These are phyloP conservation scores for Camellia oleifera DNA, from an alignment of 179 eudicot species.

Conservation along the genomic window DNA sequence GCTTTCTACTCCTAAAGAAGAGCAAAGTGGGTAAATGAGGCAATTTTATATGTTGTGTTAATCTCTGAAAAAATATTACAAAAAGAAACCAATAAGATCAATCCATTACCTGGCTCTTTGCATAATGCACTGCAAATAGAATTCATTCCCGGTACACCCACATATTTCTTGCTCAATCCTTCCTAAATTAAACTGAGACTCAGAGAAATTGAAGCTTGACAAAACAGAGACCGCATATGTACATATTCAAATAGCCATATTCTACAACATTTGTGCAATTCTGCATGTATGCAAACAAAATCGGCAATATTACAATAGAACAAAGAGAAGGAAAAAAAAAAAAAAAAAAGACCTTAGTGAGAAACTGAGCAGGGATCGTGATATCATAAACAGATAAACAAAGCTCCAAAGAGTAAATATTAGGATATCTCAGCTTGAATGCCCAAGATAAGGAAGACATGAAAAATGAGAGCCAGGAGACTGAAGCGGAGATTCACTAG, in stretches of 20 bases:
- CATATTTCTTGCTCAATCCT: slow-evolving; percentile 61
- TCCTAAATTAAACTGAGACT: slow-evolving; percentile 48
- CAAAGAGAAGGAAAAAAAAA: too few relatives aligned
- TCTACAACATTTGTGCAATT: background rate
- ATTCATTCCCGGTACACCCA: slow-evolving; percentile 96
- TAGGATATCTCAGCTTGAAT: slow-evolving; percentile 5
- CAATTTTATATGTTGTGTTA: background rate
- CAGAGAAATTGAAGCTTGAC: slow-evolving; percentile 8
- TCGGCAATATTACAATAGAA: too few relatives aligned
- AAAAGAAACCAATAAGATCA: slow-evolving; percentile 11
- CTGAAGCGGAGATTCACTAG: background rate
- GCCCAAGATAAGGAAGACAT: background rate
- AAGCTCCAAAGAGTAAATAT: background rate
- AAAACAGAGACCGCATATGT: background rate
- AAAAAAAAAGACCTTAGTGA: background rate
- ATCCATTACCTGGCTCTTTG: slow-evolving; percentile 61
- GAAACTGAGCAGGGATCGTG: background rate
- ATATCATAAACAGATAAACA: background rate
- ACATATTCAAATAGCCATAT: background rate
- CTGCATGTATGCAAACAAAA: background rate
- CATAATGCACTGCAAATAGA: slow-evolving; percentile 80
- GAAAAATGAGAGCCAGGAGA: background rate
- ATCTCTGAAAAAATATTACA: slow-evolving; percentile 9
- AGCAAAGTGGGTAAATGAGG: slow-evolving; percentile 13
- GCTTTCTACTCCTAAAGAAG: slow-evolving; percentile 55